Base-by-base conservation (phyloP, 768 basidiomycete genomes). In the Termitomyces sp. region DNA sequence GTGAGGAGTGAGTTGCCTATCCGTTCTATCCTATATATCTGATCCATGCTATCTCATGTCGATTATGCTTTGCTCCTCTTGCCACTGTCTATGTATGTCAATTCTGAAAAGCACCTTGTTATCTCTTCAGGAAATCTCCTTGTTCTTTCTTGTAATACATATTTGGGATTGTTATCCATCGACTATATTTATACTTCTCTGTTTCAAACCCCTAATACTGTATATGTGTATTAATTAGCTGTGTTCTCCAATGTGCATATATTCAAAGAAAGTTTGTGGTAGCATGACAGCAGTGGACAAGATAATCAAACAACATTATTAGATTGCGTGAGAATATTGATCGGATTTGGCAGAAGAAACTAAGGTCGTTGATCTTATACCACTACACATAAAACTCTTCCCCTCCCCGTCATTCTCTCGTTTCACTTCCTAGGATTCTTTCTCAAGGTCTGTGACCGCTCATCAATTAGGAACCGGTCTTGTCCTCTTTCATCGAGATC, bases 91-190 rank as follows among this genome's bases (percentile, higher is more conserved):
- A 39, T 58, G 53, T 60, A 51, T 52, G 52, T 57, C 34, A 52
- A 33, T 30, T 64, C 32, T 56, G 36, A 7, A 51, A 7, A 51
- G 24, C 27, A 27, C 36, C 33, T 37, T 55, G 56, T 55, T 68
- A 66, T 71, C 67, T 65, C 56, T 53, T 52, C 37, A 12, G 34
- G 46, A 63, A 59, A 53, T 65, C 55, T 67, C 48, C 47, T 27
- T 51, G 42, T 68, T 59, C 67, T 66, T 69, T 60, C 50, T 62
- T 68, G 64, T 69, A 65, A 56, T 61, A 56, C 45, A n/a, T n/a
- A n/a, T n/a, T 27, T 62, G 43, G 26, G 9, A 27, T 32, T 36
- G 8, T 44, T 32, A 50, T 48, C 46, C 49, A 48, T 45, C 57
- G 34, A 59, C 48, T 56, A 56, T 64, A 51, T 60, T 54, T 58